Evolutionary conservation across 352 stramenopile species (phyloP), one percentile per base, ranked within the genome.

Genomic region (Phytophthora sp.): DNA sequence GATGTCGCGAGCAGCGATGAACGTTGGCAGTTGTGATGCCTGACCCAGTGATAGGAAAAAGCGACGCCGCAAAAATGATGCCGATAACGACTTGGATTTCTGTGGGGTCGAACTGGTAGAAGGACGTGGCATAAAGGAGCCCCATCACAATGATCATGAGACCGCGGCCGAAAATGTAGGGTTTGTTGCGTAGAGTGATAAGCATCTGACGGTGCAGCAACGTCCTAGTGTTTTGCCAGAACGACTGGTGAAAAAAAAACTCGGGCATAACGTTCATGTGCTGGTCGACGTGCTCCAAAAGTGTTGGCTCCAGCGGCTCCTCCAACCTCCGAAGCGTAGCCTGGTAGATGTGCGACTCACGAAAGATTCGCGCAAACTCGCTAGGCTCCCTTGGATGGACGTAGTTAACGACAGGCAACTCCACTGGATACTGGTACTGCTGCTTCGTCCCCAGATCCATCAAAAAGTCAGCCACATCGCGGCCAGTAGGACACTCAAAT

Each of bases 21-120:
- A 86, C 9, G 82, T 87, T 13, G 89, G 84, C 8, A 97, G 64
- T 42, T 89, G 78, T 6, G 84, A 63, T 57, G 91, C 89, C 17
- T 86, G 76, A 28, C 85, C 83, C 18, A 97, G 54, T 10, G 78
- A 74, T 1, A 92, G 63, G 56, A 92, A 96, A n/a, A 24, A 97
- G 72, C 15, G 90, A 71, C 17, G 68, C 77, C 21, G 84, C 71
- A 42, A 94, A 95, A 61, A 89, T 58, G 17, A 89, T 67, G 0
- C 69, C 77, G 20, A 86, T 81, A 30, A 83, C 62, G 2, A 73
- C 48, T 17, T 79, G 65, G 18, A 66, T 68, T 21, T 72, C 56
- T 6, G 37, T 67, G 28, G 55, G 50, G 44, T 79, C 58, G 28
- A 74, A 69, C 46, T 79, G 67, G 44, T 79, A 79, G 34, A 74